phyloP scores from a whole-genome alignment of 2,329 filamentous ascomycete species.

The Colletotrichum liriopes region DNA sequence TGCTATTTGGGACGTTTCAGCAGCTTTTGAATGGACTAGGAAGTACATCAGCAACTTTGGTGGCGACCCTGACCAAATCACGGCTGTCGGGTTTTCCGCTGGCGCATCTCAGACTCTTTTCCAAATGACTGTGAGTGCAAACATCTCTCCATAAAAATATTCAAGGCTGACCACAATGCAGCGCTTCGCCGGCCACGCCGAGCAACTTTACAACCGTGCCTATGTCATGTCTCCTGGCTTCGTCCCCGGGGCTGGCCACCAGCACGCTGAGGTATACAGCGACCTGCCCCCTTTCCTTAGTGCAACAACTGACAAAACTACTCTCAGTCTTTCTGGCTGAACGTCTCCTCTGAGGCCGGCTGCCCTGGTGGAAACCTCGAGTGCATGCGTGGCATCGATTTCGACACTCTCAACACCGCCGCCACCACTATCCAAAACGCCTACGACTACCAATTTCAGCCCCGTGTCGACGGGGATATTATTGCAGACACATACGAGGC shows the following conservation, averaged over 20 bases:
- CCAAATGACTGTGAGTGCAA: constrained; percentile 59
- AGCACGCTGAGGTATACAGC: constrained; percentile 33
- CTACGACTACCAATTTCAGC: constrained; percentile 48
- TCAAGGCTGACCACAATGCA: constrained; percentile 21
- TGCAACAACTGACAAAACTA: not conserved
- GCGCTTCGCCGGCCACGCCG: constrained; percentile 38
- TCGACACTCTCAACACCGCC: constrained; percentile 25
- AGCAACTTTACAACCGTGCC: constrained; percentile 27
- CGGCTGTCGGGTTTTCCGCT: constrained; percentile 66
- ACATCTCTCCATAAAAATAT: constrained; percentile 53
- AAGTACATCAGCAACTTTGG: constrained; percentile 65
- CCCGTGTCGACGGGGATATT: constrained; percentile 54
- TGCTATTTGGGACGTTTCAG: constrained; percentile 48
- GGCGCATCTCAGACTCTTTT: constrained; percentile 64
- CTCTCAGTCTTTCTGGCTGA: constrained; percentile 18
- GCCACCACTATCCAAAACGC: constrained; percentile 16
- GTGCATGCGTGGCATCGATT: constrained; percentile 33
- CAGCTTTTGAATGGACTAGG: constrained; percentile 66
- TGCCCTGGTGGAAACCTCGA: constrained; percentile 20
- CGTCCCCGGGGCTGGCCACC: constrained; percentile 27
- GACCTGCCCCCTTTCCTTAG: not conserved
- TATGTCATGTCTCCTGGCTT: constrained; percentile 31
- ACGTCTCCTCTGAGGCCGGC: constrained; percentile 23
- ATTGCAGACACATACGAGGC: constrained; percentile 50
- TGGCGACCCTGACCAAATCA: constrained; percentile 64